A percentile compares a stretch with the other conserved stretches of the same genome.
These are phyloP conservation scores for Luffa acutangula DNA, from an alignment of 306 rosid species.

Conservation along the genomic window DNA sequence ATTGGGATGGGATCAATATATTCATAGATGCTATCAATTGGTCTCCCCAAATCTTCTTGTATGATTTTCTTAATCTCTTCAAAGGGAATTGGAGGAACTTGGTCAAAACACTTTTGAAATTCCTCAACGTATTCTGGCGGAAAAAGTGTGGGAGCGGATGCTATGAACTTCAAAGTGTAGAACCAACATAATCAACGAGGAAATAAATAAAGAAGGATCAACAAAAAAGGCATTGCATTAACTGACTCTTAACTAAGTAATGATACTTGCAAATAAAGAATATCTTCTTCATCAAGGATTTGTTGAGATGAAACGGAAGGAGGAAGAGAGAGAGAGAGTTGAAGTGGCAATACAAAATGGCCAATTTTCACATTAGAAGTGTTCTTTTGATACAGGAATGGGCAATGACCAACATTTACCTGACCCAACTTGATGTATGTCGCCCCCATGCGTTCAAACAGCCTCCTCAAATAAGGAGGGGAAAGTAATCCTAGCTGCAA, in stretches of 20 bases:
- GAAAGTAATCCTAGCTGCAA: slow-evolving; percentile 74
- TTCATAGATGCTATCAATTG: slow-evolving; percentile 77
- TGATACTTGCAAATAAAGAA: background rate
- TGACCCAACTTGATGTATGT: slow-evolving; percentile 91
- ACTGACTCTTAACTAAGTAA: background rate
- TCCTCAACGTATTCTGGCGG: slow-evolving; percentile 93
- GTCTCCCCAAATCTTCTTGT: slow-evolving; percentile 65
- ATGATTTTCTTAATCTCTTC: slow-evolving; percentile 59
- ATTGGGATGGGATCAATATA: slow-evolving; percentile 75
- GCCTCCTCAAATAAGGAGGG: slow-evolving; percentile 69
- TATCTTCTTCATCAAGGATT: background rate
- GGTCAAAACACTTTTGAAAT: slow-evolving; percentile 91
- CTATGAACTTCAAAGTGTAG: slow-evolving; percentile 56
- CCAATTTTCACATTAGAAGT: background rate
- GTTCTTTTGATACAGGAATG: background rate
- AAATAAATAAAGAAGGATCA: slow-evolving; percentile 8
- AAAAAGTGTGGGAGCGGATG: slow-evolving; percentile 88
- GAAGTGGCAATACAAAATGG: background rate
- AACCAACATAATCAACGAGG: slow-evolving; percentile 22
- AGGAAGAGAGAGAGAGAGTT: background rate
- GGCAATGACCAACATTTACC: slow-evolving; percentile 30
- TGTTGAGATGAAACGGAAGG: background rate
- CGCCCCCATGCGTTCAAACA: slow-evolving; percentile 94
- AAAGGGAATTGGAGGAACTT: slow-evolving; percentile 79
- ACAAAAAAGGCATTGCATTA: background rate